Evolutionary conservation across 805 yeast genomes (phyloP).

Genomic region (Myxozyma sirexii): DNA sequence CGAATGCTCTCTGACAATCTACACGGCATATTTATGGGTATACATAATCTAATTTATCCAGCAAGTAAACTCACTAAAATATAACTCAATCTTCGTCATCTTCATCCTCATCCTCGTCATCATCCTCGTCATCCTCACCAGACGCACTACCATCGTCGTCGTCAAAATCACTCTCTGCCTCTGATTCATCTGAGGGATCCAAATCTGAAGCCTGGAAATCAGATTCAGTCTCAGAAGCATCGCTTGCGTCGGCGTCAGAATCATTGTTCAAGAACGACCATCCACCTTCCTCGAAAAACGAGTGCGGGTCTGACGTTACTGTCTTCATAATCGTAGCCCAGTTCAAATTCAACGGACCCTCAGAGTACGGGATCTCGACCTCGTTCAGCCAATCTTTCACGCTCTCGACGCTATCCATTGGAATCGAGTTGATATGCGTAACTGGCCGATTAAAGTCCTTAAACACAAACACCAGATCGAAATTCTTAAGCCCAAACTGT

Average conservation of each 20-base stretch:
- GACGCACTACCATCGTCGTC: slow-evolving; percentile 19
- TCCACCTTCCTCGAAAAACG: slow-evolving; percentile 92
- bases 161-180: slow-evolving; percentile 15
- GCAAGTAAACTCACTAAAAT: background rate
- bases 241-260: slow-evolving; percentile 74
- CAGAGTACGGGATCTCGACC: slow-evolving; percentile 92
- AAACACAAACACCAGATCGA: slow-evolving; percentile 94
- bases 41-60: no score
- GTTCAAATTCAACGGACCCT: slow-evolving; percentile 92
- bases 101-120: slow-evolving; percentile 35
- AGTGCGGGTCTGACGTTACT: slow-evolving; percentile 86
- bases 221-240: slow-evolving; percentile 66
- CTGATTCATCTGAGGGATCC: slow-evolving; percentile 33
- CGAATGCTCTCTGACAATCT: background rate
- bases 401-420: slow-evolving; percentile 87
- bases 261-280: slow-evolving; percentile 93
- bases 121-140: slow-evolving; percentile 25
- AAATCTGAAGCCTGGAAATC: slow-evolving; percentile 53
- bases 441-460: slow-evolving; percentile 88
- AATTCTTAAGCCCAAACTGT: slow-evolving; percentile 93
- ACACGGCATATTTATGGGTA: no score
- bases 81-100: slow-evolving; percentile 13
- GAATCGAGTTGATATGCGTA: slow-evolving; percentile 90
- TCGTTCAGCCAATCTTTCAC: slow-evolving; percentile 97
- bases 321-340: slow-evolving; percentile 97